Conservation (phyloP, 73 alveolate species). For the Loxodes magnus region DNA sequence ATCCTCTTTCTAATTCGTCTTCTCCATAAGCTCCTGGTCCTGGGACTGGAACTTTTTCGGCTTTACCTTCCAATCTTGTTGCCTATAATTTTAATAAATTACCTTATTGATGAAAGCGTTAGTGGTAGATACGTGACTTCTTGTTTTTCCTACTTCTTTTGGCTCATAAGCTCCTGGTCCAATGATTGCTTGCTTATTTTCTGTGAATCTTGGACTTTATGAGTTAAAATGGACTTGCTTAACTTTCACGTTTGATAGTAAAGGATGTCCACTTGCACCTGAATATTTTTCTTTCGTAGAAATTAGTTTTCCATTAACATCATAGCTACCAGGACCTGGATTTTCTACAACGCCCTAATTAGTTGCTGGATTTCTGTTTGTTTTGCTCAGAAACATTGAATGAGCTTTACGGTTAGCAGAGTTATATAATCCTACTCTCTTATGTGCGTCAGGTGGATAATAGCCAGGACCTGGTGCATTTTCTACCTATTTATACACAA, state of each 20-base stretch:
- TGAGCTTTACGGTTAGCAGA: neutral
- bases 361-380: neutral
- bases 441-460: slow-evolving; percentile 11
- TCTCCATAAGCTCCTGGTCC: slow-evolving; percentile 32
- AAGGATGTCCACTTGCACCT: slow-evolving; percentile 37
- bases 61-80: slow-evolving; percentile 18
- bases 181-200: slow-evolving; percentile 2
- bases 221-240: slow-evolving; percentile 16
- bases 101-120: slow-evolving; percentile 4
- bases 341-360: slow-evolving; percentile 12
- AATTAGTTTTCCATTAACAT: slow-evolving; percentile 18
- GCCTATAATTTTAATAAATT: slow-evolving; percentile 5
- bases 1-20: slow-evolving; percentile 10
- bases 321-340: slow-evolving; percentile 61
- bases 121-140: neutral
- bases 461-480: slow-evolving; percentile 18
- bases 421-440: neutral
- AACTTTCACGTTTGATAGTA: slow-evolving; percentile 6
- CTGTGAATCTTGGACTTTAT: slow-evolving; percentile 23
- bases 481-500: slow-evolving; percentile 3
- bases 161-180: slow-evolving; percentile 27
- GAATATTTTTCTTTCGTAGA: slow-evolving; percentile 18
- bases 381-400: slow-evolving; percentile 3
- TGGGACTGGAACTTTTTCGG: slow-evolving; percentile 8
- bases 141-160: slow-evolving; percentile 10